phyloP scores from a whole-genome alignment of 2,329 filamentous ascomycete species.

The Nothophoma quercina region DNA sequence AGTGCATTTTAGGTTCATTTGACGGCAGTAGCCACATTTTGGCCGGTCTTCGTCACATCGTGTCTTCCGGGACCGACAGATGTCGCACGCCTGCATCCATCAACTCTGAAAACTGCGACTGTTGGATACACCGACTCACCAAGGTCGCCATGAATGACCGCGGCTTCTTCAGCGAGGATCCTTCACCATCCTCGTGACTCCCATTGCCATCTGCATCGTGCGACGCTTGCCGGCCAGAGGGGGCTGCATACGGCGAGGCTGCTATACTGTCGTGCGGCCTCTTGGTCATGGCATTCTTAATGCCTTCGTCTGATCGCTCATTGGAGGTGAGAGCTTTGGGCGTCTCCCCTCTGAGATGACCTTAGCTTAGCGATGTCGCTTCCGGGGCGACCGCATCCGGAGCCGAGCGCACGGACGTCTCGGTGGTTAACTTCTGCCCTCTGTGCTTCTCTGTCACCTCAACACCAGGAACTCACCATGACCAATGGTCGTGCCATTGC shows the following conservation, averaged over 20 bases:
- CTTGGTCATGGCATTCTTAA: constrained; percentile 47
- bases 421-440: not conserved
- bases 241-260: constrained; percentile 28
- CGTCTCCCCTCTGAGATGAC: constrained; percentile 5
- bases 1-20: constrained; percentile 58
- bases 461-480: not conserved
- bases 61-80: constrained; percentile 62
- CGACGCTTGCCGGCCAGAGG: constrained; percentile 24
- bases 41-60: constrained; percentile 64
- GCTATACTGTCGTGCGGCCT: constrained; percentile 35
- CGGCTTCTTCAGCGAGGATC: constrained; percentile 42
- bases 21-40: constrained; percentile 59
- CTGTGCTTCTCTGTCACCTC: not conserved
- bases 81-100: constrained; percentile 58
- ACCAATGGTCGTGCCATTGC: not conserved
- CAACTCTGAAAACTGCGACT: constrained; percentile 11
- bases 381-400: constrained; percentile 10
- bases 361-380: not conserved
- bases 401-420: constrained; percentile 1
- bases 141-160: constrained; percentile 49
- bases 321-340: not conserved
- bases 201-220: constrained; percentile 32
- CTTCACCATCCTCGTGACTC: constrained; percentile 35
- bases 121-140: constrained; percentile 18
- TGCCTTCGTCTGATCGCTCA: constrained; percentile 2